Conservation (phyloP, 352 stramenopile species). For the Blastocystis sp. region DNA sequence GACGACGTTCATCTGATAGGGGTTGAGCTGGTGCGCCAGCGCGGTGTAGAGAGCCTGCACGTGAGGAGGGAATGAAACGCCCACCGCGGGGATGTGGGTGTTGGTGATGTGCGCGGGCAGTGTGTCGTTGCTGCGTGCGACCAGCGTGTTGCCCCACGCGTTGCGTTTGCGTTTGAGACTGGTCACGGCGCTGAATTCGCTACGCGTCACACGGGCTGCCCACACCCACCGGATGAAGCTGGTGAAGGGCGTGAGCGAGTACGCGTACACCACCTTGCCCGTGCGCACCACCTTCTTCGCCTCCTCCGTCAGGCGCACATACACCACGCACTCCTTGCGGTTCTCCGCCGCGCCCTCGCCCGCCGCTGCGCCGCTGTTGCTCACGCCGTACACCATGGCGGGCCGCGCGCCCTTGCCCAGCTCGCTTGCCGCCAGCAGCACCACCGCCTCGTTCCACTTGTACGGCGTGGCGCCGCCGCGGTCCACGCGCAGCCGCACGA, state of each 20-base stretch:
- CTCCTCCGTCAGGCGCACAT: not conserved
- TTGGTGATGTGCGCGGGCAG: not conserved
- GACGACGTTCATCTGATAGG: constrained; percentile 44
- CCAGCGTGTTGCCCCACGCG: not conserved
- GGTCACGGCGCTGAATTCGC: constrained; percentile 19
- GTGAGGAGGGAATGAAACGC: not conserved
- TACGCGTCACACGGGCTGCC: not conserved
- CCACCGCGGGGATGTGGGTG: constrained; percentile 4
- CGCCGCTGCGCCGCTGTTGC: not conserved
- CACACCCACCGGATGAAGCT: not conserved
- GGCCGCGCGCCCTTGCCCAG: not conserved
- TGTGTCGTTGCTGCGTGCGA: not conserved
- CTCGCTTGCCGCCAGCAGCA: not conserved
- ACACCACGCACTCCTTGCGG: not conserved
- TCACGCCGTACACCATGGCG: not conserved
- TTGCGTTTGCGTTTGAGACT: not conserved
- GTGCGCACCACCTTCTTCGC: not conserved
- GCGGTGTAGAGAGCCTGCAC: not conserved
- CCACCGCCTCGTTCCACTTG: constrained; percentile 43
- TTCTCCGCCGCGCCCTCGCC: not conserved
- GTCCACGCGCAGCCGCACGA: constrained; percentile 1
- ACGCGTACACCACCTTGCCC: not conserved
- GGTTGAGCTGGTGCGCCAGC: constrained; percentile 13
- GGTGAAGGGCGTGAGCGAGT: constrained; percentile 6
- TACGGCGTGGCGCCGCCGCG: not conserved